phyloP scores from a whole-genome alignment of 495 filamentous ascomycete species.

The Talaromyces nanjingensis region DNA sequence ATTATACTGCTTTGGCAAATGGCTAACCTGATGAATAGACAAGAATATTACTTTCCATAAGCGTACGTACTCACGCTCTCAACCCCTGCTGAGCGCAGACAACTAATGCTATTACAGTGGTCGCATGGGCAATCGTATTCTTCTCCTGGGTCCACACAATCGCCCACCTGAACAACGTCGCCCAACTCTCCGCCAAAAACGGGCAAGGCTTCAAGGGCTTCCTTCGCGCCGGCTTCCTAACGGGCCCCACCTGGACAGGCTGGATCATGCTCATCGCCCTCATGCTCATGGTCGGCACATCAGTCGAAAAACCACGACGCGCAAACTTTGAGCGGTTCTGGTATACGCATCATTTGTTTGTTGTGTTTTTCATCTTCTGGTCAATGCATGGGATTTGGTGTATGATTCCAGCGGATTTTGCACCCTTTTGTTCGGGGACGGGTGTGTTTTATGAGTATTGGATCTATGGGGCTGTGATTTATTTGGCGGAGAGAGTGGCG shows the following conservation, averaged over 20 bases:
- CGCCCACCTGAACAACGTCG: slow-evolving; percentile 76
- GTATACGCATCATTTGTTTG: slow-evolving; percentile 73
- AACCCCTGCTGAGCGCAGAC: not conserved
- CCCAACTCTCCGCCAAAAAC: slow-evolving; percentile 62
- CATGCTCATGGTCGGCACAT: slow-evolving; percentile 61
- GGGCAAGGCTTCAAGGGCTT: slow-evolving; percentile 66
- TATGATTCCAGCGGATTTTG: slow-evolving; percentile 71
- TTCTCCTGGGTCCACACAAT: slow-evolving; percentile 77
- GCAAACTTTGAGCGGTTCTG: slow-evolving; percentile 75
- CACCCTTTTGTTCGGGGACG: slow-evolving; percentile 60
- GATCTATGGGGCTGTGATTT: slow-evolving; percentile 68
- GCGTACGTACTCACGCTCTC: slow-evolving; percentile 20
- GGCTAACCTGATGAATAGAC: slow-evolving; percentile 30
- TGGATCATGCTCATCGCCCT: slow-evolving; percentile 68
- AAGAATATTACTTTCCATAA: slow-evolving; percentile 81
- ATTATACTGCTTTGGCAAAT: not conserved
- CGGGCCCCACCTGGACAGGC: slow-evolving; percentile 72
- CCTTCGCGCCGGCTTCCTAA: slow-evolving; percentile 60
- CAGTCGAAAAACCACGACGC: slow-evolving; percentile 58
- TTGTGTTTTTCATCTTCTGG: slow-evolving; percentile 78
- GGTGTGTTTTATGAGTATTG: slow-evolving; percentile 78
- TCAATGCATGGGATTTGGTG: slow-evolving; percentile 73
- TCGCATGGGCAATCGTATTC: slow-evolving; percentile 74
- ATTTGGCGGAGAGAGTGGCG: slow-evolving; percentile 62
- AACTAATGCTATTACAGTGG: slow-evolving; percentile 26